Conservation (phyloP, 176 grass and related monocot species). For the Stipa capillata region DNA sequence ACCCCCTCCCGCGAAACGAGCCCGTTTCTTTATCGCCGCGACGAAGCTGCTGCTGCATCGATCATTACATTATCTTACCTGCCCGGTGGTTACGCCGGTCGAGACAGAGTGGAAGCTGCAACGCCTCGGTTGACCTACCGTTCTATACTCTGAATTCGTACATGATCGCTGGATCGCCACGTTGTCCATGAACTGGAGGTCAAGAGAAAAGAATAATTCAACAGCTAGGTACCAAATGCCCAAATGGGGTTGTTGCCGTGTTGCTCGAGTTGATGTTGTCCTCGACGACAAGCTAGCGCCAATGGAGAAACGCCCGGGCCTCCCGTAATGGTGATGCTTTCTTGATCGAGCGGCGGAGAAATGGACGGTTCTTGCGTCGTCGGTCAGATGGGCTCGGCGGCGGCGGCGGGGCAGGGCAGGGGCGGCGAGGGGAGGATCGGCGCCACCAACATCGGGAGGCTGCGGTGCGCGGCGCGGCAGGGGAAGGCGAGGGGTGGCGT, state of each 20-base stretch:
- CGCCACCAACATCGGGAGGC: slow-evolving; percentile 39
- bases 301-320: not conserved
- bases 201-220: not conserved
- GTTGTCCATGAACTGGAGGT: not conserved
- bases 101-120: slow-evolving; percentile 1
- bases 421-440: slow-evolving; percentile 7
- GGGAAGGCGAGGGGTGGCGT: slow-evolving; percentile 9
- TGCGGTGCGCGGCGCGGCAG: slow-evolving; percentile 15
- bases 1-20: not conserved
- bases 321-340: not conserved
- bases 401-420: not conserved
- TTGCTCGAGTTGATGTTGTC: not conserved
- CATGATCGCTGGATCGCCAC: not conserved
- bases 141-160: not conserved
- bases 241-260: slow-evolving; percentile 11
- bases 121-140: slow-evolving; percentile 34
- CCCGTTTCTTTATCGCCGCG: slow-evolving; percentile 20
- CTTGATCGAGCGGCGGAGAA: not conserved
- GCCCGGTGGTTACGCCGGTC: slow-evolving; percentile 29
- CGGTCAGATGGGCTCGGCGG: not conserved
- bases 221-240: slow-evolving; percentile 5
- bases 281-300: not conserved
- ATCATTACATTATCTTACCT: not conserved
- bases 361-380: slow-evolving; percentile 18
- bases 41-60: not conserved